Evolutionary conservation across 352 stramenopile genomes (phyloP), one percentile per base, ranked within the genome.

Genomic region (Phytophthora tentaculata): DNA sequence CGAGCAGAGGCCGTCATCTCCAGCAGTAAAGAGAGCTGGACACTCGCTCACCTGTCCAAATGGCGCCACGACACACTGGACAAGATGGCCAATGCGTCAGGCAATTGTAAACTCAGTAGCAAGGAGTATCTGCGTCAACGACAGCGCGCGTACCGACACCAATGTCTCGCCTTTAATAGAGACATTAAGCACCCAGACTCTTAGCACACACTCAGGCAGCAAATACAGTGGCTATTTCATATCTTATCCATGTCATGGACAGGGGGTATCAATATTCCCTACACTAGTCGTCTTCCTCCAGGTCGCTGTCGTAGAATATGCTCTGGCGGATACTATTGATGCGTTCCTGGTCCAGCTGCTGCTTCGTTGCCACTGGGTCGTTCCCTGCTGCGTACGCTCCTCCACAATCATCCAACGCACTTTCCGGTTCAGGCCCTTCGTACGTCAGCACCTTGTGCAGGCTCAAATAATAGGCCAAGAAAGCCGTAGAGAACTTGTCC

Each of bases 371-470:
- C 28, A 59, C 52, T 2, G 80, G 64, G 45, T 88, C 79, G 13
- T 64, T 87, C 13, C 63, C 73, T 35, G 61, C 62, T 44, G 64
- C 67, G 61, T 94, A 91, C 0, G 69, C 73, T 4, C 81, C 80
- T 3, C 84, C 80, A 49, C 89, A 95, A n/a, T 88, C 74, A 59
- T 96, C 88, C 29, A 69, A 37, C 1, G 84, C 56, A 13, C 52
- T 74, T 51, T 94, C 90, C 0, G 90, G 90, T 51, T 90, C 81
- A 1, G 76, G 62, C 45, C 98, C 98, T 70, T 98, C 98, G 54
- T 95, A 97, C 69, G 98, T 98, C 77, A 98, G 92, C 55, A 99
- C 97, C 43, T 97, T 94, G 37, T 99, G 91, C 26, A 83, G 73
- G 17, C 88, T 83, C 24, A 98, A 83, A 35, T 98, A 97, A 71